Conservation (phyloP, 495 filamentous ascomycete genomes). For the Emericellopsis terricola region DNA sequence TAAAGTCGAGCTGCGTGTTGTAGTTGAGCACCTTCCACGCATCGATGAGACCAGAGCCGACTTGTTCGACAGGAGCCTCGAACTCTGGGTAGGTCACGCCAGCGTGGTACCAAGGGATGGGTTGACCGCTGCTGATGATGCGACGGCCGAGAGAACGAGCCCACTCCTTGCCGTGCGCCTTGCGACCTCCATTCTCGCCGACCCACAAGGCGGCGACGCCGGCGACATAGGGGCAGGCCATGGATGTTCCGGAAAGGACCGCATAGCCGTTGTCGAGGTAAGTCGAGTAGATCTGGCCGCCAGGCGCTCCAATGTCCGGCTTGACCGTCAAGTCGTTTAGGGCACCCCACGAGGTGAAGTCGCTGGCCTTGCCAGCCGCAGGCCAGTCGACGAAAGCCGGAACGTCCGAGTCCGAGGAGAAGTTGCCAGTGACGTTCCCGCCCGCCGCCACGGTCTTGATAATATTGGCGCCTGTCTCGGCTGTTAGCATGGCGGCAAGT, state of each 20-base stretch:
- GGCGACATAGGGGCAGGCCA: slow-evolving; percentile 39
- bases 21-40: slow-evolving; percentile 22
- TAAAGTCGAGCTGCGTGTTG: slow-evolving; percentile 16
- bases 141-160: too few relatives aligned
- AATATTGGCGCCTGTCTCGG: slow-evolving; percentile 25
- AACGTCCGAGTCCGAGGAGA: too few relatives aligned
- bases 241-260: slow-evolving; percentile 38
- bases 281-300: slow-evolving; percentile 38
- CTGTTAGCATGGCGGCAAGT: slow-evolving; percentile 25
- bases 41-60: slow-evolving; percentile 17
- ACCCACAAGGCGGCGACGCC: slow-evolving; percentile 37
- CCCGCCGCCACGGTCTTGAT: slow-evolving; percentile 19
- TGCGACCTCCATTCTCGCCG: too few relatives aligned
- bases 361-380: slow-evolving; percentile 26
- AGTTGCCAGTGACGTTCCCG: too few relatives aligned
- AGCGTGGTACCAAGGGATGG: too few relatives aligned
- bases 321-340: slow-evolving; percentile 35
- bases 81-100: too few relatives aligned
- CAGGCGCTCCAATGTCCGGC: slow-evolving; percentile 33
- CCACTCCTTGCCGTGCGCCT: too few relatives aligned
- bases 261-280: slow-evolving; percentile 37
- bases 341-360: slow-evolving; percentile 38
- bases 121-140: too few relatives aligned
- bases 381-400: slow-evolving; percentile 17
- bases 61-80: not conserved